phyloP scores from a whole-genome alignment of 2,329 filamentous ascomycete genomes.

The Trichoderma koningii region DNA sequence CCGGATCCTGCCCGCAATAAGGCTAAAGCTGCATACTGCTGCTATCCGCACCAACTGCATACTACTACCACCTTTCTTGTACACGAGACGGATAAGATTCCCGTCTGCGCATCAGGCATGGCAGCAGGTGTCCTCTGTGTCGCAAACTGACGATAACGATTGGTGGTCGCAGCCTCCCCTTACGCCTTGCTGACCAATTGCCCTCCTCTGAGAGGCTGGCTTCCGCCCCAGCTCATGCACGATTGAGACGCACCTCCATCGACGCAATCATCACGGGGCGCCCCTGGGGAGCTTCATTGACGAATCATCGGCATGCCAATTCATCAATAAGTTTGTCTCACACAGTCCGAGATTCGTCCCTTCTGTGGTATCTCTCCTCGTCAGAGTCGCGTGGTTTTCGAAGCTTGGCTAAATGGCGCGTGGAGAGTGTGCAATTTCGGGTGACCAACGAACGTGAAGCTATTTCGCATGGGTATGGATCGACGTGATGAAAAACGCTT shows the following conservation, averaged over 20 bases:
- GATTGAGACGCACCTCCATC: constrained; percentile 13
- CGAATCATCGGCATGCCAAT: constrained; percentile 24
- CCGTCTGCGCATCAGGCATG: constrained; percentile 1
- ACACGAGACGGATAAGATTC: neutral
- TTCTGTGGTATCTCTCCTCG: neutral
- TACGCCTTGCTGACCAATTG: constrained; percentile 41
- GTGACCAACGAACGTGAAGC: constrained; percentile 24
- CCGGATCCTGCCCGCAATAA: constrained; percentile 4
- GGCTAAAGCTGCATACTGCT: constrained; percentile 14
- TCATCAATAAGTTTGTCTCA: neutral
- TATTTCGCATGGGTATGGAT: constrained; percentile 15
- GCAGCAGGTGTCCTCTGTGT: constrained; percentile 1
- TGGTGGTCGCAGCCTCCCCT: constrained; percentile 6
- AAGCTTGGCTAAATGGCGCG: constrained; percentile 15
- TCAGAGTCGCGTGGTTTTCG: neutral
- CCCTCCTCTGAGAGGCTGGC: constrained; percentile 39
- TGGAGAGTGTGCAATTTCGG: neutral
- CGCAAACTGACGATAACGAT: constrained; percentile 9
- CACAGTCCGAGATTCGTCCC: too few species aligned
- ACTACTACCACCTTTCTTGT: too few species aligned
- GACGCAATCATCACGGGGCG: constrained; percentile 11
- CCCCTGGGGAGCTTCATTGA: neutral
- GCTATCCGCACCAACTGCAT: neutral
- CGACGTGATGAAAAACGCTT: constrained; percentile 18
- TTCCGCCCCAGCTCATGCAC: constrained; percentile 14